Percentiles rank a stretch among this genome's conserved stretches.
phyloP scores from a whole-genome alignment of 768 basidiomycete genomes.

The Daedaleopsis sinensis region DNA sequence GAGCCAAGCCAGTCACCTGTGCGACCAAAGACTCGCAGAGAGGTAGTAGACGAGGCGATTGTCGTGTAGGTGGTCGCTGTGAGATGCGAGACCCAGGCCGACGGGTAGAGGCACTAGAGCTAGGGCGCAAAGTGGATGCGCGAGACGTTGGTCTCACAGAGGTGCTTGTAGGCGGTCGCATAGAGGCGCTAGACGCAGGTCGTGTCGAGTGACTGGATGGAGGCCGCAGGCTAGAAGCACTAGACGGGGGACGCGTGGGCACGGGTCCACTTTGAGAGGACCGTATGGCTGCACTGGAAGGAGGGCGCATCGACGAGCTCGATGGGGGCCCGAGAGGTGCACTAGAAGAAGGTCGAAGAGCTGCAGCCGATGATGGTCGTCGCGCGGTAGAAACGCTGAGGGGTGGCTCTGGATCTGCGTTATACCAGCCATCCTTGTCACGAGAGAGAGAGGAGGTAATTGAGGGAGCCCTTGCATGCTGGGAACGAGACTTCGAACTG shows the following conservation, averaged over 20 bases:
- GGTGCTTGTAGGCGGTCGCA: constrained; percentile 32
- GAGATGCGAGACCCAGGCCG: constrained; percentile 36
- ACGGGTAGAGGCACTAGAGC: constrained; percentile 39
- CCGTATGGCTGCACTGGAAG: constrained; percentile 31
- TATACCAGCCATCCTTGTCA: constrained; percentile 20
- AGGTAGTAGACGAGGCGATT: constrained; percentile 54
- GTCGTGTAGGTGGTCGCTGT: constrained; percentile 55
- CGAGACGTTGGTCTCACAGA: constrained; percentile 34
- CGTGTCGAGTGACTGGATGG: constrained; percentile 8
- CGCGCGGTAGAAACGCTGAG: constrained; percentile 14
- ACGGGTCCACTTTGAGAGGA: constrained; percentile 11
- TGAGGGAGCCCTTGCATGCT: background rate
- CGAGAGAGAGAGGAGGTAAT: background rate
- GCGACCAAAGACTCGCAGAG: constrained; percentile 56
- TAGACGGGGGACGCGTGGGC: constrained; percentile 41
- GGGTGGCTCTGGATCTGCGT: background rate
- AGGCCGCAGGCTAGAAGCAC: constrained; percentile 13
- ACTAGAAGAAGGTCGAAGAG: constrained; percentile 16
- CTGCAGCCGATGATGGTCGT: constrained; percentile 6
- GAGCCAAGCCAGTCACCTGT: constrained; percentile 54
- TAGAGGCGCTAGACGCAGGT: constrained; percentile 7
- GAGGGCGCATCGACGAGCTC: constrained; percentile 8
- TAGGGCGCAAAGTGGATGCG: constrained; percentile 44
- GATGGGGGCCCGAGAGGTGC: constrained; percentile 20
- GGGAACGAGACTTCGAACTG: background rate